phyloP scores from a whole-genome alignment of 2,329 filamentous ascomycete species.

The Cladosporium sp. region DNA sequence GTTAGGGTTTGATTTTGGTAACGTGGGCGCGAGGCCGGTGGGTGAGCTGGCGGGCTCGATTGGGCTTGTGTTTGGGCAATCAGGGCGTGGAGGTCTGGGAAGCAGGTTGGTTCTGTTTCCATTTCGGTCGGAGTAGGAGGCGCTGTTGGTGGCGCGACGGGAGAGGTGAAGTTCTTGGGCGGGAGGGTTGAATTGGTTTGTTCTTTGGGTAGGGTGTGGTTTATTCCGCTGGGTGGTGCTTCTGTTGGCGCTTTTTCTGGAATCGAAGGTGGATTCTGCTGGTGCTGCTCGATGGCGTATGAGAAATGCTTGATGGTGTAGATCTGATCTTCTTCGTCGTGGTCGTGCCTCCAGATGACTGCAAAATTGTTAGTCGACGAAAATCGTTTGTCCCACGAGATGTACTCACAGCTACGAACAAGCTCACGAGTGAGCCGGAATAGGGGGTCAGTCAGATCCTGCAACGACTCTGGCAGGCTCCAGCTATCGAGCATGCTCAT shows the following conservation, averaged over 20 bases:
- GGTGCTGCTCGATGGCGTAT: not conserved
- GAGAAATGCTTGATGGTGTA: not conserved
- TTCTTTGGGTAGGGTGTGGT: not conserved
- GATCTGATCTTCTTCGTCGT: not conserved
- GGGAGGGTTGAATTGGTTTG: not conserved
- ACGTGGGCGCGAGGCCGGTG: not conserved
- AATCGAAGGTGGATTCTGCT: not conserved
- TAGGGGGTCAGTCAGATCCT: slow-evolving; percentile 3
- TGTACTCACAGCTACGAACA: not conserved
- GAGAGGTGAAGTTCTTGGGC: not conserved
- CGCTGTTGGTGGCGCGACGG: not conserved
- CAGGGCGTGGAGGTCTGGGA: not conserved
- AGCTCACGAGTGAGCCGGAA: slow-evolving; percentile 7
- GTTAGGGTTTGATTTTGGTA: slow-evolving; percentile 1
- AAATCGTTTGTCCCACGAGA: too few relatives aligned
- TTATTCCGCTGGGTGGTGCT: not conserved
- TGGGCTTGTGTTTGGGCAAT: not conserved
- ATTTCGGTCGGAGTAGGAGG: not conserved
- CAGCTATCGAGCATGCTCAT: slow-evolving; percentile 15
- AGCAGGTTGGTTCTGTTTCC: not conserved
- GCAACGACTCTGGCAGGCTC: not conserved
- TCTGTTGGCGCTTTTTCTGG: not conserved
- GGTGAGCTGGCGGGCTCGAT: not conserved
- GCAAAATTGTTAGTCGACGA: not conserved
- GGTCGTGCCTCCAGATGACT: not conserved